Percentiles rank a stretch among this genome's conserved stretches.
Conservation (phyloP, 139 green algal genomes). For the Choricystis sp. region DNA sequence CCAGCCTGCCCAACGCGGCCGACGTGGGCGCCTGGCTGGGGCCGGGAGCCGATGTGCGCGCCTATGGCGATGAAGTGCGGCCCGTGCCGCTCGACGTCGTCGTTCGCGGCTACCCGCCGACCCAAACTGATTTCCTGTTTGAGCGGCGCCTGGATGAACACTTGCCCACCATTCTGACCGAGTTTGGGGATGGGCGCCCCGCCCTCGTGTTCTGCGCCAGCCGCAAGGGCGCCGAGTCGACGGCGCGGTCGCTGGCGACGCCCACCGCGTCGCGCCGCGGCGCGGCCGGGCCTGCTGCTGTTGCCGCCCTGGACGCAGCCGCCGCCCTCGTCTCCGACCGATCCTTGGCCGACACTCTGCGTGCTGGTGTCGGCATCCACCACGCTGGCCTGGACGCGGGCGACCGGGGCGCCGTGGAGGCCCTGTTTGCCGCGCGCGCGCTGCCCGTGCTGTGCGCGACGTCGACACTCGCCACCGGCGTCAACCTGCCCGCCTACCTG, state of each 20-base stretch:
- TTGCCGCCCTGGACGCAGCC: slow-evolving; percentile 14
- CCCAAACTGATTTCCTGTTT: slow-evolving; percentile 64
- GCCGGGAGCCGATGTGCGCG: slow-evolving; percentile 20
- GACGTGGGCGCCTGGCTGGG: slow-evolving; percentile 61
- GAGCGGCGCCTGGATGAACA: slow-evolving; percentile 58
- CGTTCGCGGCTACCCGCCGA: slow-evolving; percentile 49
- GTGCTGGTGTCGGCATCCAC: slow-evolving; percentile 62
- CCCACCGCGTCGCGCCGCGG: slow-evolving; percentile 16
- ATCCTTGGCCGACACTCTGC: slow-evolving; percentile 23
- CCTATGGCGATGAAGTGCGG: slow-evolving; percentile 76
- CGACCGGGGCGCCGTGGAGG: slow-evolving; percentile 57
- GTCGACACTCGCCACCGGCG: slow-evolving; percentile 71
- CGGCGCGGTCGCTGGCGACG: slow-evolving; percentile 36
- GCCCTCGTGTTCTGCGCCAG: slow-evolving; percentile 86
- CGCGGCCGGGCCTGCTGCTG: slow-evolving; percentile 17
- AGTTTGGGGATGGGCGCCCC: slow-evolving; percentile 56
- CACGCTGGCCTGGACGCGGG: slow-evolving; percentile 48
- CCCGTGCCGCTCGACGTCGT: slow-evolving; percentile 63
- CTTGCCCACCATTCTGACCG: slow-evolving; percentile 41
- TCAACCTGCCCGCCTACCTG: slow-evolving; percentile 89
- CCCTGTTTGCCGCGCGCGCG: slow-evolving; percentile 43
- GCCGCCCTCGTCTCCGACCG: slow-evolving; percentile 15
- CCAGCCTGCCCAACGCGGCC: slow-evolving; percentile 39
- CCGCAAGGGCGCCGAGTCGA: slow-evolving; percentile 56
- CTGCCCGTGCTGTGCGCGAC: slow-evolving; percentile 72